A percentile compares a stretch with the other conserved stretches of the same genome.
Conservation (phyloP, 2,329 filamentous ascomycete species). For the Sphaceloma murrayae region DNA sequence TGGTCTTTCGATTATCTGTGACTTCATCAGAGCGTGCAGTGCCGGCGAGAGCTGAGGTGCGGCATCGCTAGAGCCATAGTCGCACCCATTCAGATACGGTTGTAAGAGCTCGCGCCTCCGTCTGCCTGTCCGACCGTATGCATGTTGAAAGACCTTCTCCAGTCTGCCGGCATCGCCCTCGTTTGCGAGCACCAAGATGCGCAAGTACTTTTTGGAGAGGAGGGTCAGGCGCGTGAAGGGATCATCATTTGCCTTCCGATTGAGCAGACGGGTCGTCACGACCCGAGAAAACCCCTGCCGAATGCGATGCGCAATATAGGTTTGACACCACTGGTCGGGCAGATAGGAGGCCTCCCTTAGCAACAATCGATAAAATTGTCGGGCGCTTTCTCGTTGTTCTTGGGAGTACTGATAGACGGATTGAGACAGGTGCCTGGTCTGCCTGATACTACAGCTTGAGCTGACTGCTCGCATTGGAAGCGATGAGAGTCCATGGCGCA, state of each 20-base stretch:
- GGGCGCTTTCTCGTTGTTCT: background rate
- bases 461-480: too few relatives aligned
- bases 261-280: too few relatives aligned
- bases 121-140: slow-evolving; percentile 50
- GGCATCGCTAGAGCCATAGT: slow-evolving; percentile 21
- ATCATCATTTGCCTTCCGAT: too few relatives aligned
- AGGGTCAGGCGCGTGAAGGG: too few relatives aligned
- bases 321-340: slow-evolving; percentile 5
- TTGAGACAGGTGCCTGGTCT: too few relatives aligned
- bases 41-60: slow-evolving; percentile 30
- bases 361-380: background rate
- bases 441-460: too few relatives aligned
- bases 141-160: slow-evolving; percentile 42
- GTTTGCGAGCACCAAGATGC: slow-evolving; percentile 44
- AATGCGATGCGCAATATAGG: too few relatives aligned
- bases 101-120: slow-evolving; percentile 41
- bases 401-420: too few relatives aligned
- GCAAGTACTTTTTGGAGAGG: slow-evolving; percentile 37
- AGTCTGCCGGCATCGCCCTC: slow-evolving; percentile 44
- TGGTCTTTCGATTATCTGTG: slow-evolving; percentile 25
- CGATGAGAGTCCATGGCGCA: too few relatives aligned
- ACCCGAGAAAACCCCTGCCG: too few relatives aligned
- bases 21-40: slow-evolving; percentile 25
- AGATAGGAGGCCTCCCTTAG: slow-evolving; percentile 13
- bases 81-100: slow-evolving; percentile 21